Evolutionary conservation across 805 yeast genomes (phyloP), one percentile per base, ranked within the genome.

Genomic region (Saturnispora kantuleensis): DNA sequence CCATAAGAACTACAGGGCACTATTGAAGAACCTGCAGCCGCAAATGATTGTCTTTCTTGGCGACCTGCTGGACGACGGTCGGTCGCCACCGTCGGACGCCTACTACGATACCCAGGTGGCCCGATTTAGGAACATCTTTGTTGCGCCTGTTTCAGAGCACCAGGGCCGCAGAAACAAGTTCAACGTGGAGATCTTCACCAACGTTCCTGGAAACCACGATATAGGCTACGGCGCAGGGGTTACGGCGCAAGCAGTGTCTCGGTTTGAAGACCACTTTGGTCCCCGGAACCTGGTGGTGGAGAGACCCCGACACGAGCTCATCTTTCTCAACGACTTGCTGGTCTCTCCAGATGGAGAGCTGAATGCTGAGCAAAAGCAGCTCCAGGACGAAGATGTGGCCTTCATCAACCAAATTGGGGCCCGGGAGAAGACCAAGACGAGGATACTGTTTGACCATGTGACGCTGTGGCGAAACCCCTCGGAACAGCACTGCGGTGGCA

Each of bases 1-100:
- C 52, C 79, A 76, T 51, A 70, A 87, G 47, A 89, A 89, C 58
- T 84, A 86, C 76, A 71, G 72, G 50, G 67, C 69, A 39, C 63
- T 85, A 39, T 81, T 83, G 49, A 50, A 64, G 7, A 50, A 64
- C 2, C 68, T 93, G 45, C 73, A 77, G 40, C 96, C 97, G 0
- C 82, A 89, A 54, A 67, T 84, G 0, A 75, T 79, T 1, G 64
- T 90, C 7, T 89, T 89, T 57, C 65, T 93, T 17, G 98, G 97
- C 3, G 98, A 93, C 59, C 65, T 89, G 50, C 84, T 90, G 55
- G 97, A 93, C 62, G 96, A 96, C 15, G 97, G 97, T 0, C 69
- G 97, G 32, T 61, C 58, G 34, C 55, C 61, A 45, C 39, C 50
- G 0, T 67, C 70, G 17, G 58, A 51, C 10, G 85, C 95, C 86